Base-by-base conservation (phyloP, 225 moss, liverwort and hornwort genomes). In the Ulota crispa region DNA sequence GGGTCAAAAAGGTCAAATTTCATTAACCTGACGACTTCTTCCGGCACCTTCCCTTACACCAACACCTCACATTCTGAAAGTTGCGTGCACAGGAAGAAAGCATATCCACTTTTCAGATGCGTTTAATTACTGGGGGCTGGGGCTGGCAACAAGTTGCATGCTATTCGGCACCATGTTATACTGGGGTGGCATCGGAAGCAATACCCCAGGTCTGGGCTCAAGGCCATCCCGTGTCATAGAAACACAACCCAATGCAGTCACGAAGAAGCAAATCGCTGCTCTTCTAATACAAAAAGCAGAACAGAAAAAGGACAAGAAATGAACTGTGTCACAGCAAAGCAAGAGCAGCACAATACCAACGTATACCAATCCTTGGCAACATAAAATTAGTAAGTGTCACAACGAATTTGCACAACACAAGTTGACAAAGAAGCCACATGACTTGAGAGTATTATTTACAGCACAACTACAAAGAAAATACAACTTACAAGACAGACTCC, bases 251-350 rank as follows among this genome's bases (percentile, higher is more conserved):
- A 74, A 83, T 42, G 76, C 43, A 19, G 66, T 81, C n/a, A 75
- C 85, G 10, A 80, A 86, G 69, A 68, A 83, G 73, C 68, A 78
- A 47, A 88, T 85, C 52, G 83, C 77, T 31, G 80, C 75, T 26
- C 83, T 85, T 64, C 80, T 85, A n/a, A 74, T 61, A 31, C 65
- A 75, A 0, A 78, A 83, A 61, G 37, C 70, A 41, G 66, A 78
- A 20, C 75, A 68, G 59, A 78, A 70, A 8, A 78, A 37, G 14
- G 83, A 85, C 16, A 36, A 77, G 47, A 68, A 77, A 55, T 26
- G 57, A 85, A 57, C 2, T 5, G 0, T 8, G 14, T 10, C 36
- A 59, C 37, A n/a, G 16, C 24, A 62, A 32, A 50, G 36, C 28
- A 2, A 57, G 30, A 3, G 27, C 34, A 20, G 27, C 30, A 11